Evolutionary conservation across 108 stramenopile species (phyloP).

Genomic region (Nitzschia palea): DNA sequence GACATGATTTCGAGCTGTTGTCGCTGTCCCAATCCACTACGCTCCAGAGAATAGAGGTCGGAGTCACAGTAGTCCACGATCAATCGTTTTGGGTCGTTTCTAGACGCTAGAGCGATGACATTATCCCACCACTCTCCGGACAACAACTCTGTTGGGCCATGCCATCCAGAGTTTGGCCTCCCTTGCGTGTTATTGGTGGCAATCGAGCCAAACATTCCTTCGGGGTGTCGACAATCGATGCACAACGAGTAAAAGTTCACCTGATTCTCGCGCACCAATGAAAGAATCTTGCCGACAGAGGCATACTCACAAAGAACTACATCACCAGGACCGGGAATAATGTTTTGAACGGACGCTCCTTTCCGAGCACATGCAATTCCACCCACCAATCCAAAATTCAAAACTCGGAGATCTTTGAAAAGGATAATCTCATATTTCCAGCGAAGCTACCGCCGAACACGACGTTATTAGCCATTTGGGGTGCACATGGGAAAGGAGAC

Average conservation of each 20-base stretch:
- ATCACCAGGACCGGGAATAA: constrained; percentile 20
- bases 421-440: constrained; percentile 67
- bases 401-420: constrained; percentile 42
- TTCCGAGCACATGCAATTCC: constrained; percentile 16
- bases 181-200: not conserved
- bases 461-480: no score
- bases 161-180: not conserved
- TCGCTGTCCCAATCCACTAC: constrained; percentile 8
- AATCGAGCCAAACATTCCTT: constrained; percentile 14
- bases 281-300: constrained; percentile 24
- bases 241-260: constrained; percentile 21
- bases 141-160: constrained; percentile 13
- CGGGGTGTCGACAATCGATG: constrained; percentile 41
- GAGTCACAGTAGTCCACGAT: constrained; percentile 28
- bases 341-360: not conserved
- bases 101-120: constrained; percentile 3
- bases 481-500: no score
- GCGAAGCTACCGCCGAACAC: constrained; percentile 35
- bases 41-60: constrained; percentile 12
- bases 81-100: constrained; percentile 2
- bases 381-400: constrained; percentile 22
- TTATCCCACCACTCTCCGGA: constrained; percentile 41
- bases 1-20: constrained; percentile 35
- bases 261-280: not conserved
- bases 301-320: constrained; percentile 64